These are phyloP conservation scores for Tylopilus sp. DNA, from an alignment of 768 basidiomycete genomes.

Conservation along the genomic window DNA sequence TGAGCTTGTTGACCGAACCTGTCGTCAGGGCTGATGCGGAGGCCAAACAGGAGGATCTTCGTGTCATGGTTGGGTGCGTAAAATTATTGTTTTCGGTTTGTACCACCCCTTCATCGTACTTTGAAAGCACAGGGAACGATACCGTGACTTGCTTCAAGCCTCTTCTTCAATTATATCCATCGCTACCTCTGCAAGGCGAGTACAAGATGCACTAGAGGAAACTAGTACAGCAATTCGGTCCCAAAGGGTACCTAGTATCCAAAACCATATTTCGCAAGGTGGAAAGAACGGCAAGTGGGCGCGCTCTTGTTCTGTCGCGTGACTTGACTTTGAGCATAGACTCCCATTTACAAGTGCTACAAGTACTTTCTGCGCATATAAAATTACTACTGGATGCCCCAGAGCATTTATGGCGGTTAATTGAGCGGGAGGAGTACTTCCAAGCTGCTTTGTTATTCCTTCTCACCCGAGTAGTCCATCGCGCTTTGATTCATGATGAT, in stretches of 20 bases:
- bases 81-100: neutral
- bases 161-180: conserved; percentile 83
- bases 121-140: conserved; percentile 80
- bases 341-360: conserved; percentile 61
- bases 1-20: conserved; percentile 3
- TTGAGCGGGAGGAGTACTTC: conserved; percentile 76
- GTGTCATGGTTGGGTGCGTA: conserved; percentile 91
- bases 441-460: conserved; percentile 87
- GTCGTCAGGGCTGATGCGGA: conserved; percentile 68
- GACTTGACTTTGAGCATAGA: conserved; percentile 39
- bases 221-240: conserved; percentile 51
- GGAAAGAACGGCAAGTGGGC: conserved; percentile 42
- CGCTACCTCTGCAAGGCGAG: conserved; percentile 61
- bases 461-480: conserved; percentile 80
- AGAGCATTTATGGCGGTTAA: conserved; percentile 85
- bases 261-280: conserved; percentile 36
- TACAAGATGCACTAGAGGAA: conserved; percentile 61
- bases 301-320: neutral
- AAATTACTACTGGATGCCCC: conserved; percentile 91
- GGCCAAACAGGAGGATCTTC: conserved; percentile 82
- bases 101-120: conserved; percentile 32
- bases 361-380: conserved; percentile 80
- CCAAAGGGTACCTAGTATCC: conserved; percentile 43
- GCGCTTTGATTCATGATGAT: conserved; percentile 61
- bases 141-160: conserved; percentile 82